phyloP scores from a whole-genome alignment of 1,139 yeast species.

The Blastobotrys elegans region DNA sequence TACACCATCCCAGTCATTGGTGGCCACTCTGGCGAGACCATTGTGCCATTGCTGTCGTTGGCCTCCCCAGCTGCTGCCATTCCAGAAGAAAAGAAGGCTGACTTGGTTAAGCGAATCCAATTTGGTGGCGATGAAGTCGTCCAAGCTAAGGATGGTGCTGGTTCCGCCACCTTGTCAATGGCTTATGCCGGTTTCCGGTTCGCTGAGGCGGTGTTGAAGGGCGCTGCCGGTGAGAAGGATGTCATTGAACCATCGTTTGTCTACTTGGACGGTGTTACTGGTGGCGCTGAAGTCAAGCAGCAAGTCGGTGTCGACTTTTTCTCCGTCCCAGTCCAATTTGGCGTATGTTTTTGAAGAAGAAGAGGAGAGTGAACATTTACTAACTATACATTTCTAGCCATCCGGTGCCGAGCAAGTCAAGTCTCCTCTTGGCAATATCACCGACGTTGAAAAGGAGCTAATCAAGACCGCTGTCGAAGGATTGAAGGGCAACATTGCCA shows the following conservation, averaged over 20 bases:
- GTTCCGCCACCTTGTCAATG: conserved; percentile 98
- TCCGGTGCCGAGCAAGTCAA: conserved; percentile 72
- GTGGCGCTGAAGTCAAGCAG: conserved; percentile 36
- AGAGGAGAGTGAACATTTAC: background rate
- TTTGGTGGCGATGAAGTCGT: conserved; percentile 99
- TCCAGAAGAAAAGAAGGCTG: conserved; percentile 51
- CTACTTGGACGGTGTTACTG: conserved; percentile 41
- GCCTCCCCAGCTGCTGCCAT: conserved; percentile 47
- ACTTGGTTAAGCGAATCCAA: conserved; percentile 87
- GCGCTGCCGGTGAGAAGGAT: conserved; percentile 52
- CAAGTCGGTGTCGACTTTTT: conserved; percentile 71
- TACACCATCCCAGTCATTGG: conserved; percentile 67
- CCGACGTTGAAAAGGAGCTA: conserved; percentile 46
- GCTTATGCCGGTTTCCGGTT: conserved; percentile 97
- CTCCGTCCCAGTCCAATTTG: conserved; percentile 82
- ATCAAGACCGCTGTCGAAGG: conserved; percentile 79
- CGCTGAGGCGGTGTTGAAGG: conserved; percentile 78
- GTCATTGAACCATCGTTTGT: conserved; percentile 68
- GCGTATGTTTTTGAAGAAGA: conserved; percentile 30
- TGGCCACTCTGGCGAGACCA: conserved; percentile 98
- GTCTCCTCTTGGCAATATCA: conserved; percentile 35
- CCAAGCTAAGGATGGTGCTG: conserved; percentile 97
- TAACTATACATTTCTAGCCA: conserved; percentile 36
- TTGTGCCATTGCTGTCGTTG: conserved; percentile 88
- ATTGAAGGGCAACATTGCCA: conserved; percentile 57